Evolutionary conservation across 805 yeast species (phyloP), one percentile per base, ranked within the genome.

Genomic region (Lachancea kluyveri): DNA sequence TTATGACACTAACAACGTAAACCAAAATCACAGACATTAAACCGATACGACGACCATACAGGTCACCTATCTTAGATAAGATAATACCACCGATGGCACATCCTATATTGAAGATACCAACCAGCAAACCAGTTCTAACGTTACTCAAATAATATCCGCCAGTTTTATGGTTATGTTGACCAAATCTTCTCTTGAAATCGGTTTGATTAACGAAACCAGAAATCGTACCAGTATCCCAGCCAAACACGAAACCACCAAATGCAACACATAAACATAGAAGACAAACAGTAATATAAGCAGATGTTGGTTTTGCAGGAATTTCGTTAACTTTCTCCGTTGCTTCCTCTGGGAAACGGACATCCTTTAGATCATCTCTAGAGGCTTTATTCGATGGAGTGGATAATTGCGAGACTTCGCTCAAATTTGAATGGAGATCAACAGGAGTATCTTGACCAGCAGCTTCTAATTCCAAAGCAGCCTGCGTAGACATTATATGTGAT

Each of bases 191-290:
- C 31, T 59, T 53, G 61, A 72, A 79, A 50, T 77, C 80, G 11
- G 70, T 45, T 49, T 54, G 55, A 50, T 74, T 71, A 34, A 79
- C 79, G 48, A 79, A 76, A 41, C 85, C 85, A n/a, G 82, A 74
- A 51, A 79, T 75, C 41, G 85, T 78, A 65, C 86, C 86, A 20
- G 85, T 79, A 60, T 79, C 86, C 70, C 79, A 79, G 42, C 86
- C 86, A 45, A 75, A 77, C 28, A 77, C 78, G 21, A 41, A 47
- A 14, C 52, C 52, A 34, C 45, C 45, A 24, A 41, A 41, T n/a
- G 42, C 42, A 11, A 41, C 39, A 37, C 33, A 33, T n/a, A 40
- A 27, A 36, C 43, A 40, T 21, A 43, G 28, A 45, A 57, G 50
- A 14, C 56, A 41, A 16, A 57, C 54, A 9, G 44, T 34, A 12